Conservation (phyloP, 768 basidiomycete species). For the Xerocomellus intermedius region DNA sequence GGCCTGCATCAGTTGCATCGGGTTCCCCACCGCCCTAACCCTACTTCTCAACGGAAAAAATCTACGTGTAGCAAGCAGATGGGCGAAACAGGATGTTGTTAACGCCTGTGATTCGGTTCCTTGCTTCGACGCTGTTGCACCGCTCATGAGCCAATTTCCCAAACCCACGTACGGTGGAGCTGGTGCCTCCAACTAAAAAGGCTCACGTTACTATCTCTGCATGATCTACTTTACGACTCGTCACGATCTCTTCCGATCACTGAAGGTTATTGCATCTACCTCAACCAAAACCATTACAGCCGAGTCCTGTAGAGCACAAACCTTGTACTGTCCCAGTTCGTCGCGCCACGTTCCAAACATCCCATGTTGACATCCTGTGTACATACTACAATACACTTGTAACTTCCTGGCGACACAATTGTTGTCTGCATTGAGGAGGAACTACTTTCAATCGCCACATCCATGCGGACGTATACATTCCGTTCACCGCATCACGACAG, state of each 20-base stretch:
- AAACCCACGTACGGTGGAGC: conserved; percentile 15
- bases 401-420: neutral
- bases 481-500: too few relatives aligned
- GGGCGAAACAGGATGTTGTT: conserved; percentile 18
- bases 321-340: neutral
- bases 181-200: neutral
- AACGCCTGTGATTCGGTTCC: neutral
- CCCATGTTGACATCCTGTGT: neutral
- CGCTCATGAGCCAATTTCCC: conserved; percentile 6
- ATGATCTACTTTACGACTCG: neutral
- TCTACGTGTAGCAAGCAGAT: conserved; percentile 17
- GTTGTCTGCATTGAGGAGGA: neutral
- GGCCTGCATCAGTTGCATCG: conserved; percentile 21
- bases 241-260: neutral
- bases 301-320: neutral
- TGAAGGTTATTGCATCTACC: neutral
- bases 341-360: neutral
- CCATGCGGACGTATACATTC: too few relatives aligned
- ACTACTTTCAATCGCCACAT: too few relatives aligned
- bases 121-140: neutral
- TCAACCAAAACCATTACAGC: neutral
- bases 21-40: conserved; percentile 16
- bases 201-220: neutral
- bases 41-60: conserved; percentile 15
- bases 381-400: neutral